Conservation (phyloP, 129 eudicot genomes). For the Pulicaria dysenterica region DNA sequence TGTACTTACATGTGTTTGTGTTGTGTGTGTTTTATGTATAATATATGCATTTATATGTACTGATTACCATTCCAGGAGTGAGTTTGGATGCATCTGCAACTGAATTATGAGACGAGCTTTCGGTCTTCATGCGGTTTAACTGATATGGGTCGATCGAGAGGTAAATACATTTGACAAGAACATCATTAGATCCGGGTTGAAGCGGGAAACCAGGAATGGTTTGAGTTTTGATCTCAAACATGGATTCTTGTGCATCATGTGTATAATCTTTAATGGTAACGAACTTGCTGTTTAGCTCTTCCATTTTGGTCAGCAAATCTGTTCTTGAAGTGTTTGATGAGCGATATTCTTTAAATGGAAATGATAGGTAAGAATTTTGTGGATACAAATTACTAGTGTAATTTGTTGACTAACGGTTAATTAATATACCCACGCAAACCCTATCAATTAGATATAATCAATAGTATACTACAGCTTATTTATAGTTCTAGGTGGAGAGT, state of each 20-base stretch:
- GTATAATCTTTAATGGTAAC: constrained; percentile 39
- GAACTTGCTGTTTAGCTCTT: constrained; percentile 39
- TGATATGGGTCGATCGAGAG: constrained; percentile 70
- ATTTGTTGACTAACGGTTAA: too few relatives aligned
- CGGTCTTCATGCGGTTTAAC: constrained; percentile 60
- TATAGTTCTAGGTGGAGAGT: too few relatives aligned
- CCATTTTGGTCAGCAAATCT: constrained; percentile 19
- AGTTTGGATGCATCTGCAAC: constrained; percentile 30
- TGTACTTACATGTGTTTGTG: too few relatives aligned
- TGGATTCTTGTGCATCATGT: constrained; percentile 50
- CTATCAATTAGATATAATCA: too few relatives aligned
- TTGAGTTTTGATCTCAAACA: constrained; percentile 53
- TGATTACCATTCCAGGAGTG: constrained; percentile 47
- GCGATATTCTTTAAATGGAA: too few relatives aligned
- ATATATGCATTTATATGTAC: too few relatives aligned
- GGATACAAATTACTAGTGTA: too few relatives aligned
- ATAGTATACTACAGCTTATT: too few relatives aligned
- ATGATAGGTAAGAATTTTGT: too few relatives aligned
- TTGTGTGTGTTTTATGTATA: too few relatives aligned
- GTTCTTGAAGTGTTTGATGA: too few relatives aligned
- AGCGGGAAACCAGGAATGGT: constrained; percentile 16
- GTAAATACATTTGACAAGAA: constrained; percentile 56
- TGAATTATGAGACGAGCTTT: constrained; percentile 59
- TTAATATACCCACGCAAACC: too few relatives aligned
- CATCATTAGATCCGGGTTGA: constrained; percentile 36